Conservation (phyloP, 768 basidiomycete genomes). For the Lactarius quietus region DNA sequence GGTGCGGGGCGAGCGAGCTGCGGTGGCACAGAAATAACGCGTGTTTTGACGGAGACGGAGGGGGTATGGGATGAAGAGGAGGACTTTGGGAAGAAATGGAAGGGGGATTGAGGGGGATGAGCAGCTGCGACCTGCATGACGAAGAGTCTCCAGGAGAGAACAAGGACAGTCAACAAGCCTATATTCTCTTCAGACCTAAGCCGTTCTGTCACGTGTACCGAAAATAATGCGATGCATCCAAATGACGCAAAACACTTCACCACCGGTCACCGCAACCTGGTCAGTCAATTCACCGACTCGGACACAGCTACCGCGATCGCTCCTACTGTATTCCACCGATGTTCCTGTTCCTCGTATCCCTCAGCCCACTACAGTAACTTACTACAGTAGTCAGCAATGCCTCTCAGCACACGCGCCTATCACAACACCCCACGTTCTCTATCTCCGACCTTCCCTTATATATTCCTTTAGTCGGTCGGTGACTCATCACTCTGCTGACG, state of each 20-base stretch:
- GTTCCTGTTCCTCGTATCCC: neutral
- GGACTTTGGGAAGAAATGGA: slow-evolving; percentile 35
- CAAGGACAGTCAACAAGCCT: neutral
- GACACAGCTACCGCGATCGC: neutral
- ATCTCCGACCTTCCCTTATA: neutral
- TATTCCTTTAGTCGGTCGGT: neutral
- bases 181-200: neutral
- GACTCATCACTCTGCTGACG: neutral
- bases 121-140: slow-evolving; percentile 23
- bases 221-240: neutral
- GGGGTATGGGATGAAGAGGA: slow-evolving; percentile 25
- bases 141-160: neutral
- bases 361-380: neutral
- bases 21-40: slow-evolving; percentile 30
- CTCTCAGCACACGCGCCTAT: neutral
- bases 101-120: slow-evolving; percentile 16
- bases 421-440: neutral
- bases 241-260: neutral
- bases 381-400: neutral
- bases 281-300: neutral
- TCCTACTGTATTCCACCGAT: neutral
- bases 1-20: neutral
- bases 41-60: slow-evolving; percentile 30
- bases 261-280: neutral
- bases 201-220: neutral